phyloP scores from a whole-genome alignment of 352 stramenopile genomes.

The Hyaloperonospora brassicae region DNA sequence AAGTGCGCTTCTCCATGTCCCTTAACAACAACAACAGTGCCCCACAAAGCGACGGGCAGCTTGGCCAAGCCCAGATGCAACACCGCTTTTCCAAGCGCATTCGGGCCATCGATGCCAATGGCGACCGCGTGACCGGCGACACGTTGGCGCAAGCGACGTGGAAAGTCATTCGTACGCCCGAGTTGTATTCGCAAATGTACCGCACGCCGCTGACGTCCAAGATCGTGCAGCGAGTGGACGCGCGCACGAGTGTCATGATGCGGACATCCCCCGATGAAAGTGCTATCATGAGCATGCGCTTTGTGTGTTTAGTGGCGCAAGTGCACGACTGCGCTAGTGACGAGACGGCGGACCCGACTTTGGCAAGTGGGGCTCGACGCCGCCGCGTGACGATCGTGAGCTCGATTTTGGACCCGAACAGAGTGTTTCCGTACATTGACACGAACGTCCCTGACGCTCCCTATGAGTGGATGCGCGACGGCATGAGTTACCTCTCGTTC shows the following conservation, averaged over 20 bases:
- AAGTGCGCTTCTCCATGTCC: constrained; percentile 28
- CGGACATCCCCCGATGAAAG: constrained; percentile 35
- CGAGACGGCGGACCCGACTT: constrained; percentile 5
- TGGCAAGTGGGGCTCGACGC: constrained; percentile 13
- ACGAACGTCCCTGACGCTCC: constrained; percentile 10
- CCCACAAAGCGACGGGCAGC: no score
- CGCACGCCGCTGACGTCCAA: constrained; percentile 30
- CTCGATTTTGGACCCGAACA: constrained; percentile 23
- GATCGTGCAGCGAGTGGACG: constrained; percentile 35
- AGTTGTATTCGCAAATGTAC: constrained; percentile 37
- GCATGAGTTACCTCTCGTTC: constrained; percentile 34
- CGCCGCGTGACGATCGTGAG: constrained; percentile 27
- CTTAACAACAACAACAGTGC: constrained; percentile 2
- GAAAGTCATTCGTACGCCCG: constrained; percentile 31
- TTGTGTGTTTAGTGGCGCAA: constrained; percentile 25
- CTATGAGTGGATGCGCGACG: constrained; percentile 31
- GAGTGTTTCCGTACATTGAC: constrained; percentile 19
- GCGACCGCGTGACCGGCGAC: constrained; percentile 25
- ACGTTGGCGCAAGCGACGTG: constrained; percentile 27
- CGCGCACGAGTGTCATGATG: constrained; percentile 32
- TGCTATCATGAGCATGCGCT: constrained; percentile 24
- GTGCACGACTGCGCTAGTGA: constrained; percentile 30
- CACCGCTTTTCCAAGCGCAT: constrained; percentile 35
- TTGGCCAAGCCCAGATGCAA: constrained; percentile 20
- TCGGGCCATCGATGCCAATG: constrained; percentile 15